Evolutionary conservation across 371 early-diverging fungal species (phyloP), one percentile per base, ranked within the genome.

Genomic region (Apophysomyces elegans): DNA sequence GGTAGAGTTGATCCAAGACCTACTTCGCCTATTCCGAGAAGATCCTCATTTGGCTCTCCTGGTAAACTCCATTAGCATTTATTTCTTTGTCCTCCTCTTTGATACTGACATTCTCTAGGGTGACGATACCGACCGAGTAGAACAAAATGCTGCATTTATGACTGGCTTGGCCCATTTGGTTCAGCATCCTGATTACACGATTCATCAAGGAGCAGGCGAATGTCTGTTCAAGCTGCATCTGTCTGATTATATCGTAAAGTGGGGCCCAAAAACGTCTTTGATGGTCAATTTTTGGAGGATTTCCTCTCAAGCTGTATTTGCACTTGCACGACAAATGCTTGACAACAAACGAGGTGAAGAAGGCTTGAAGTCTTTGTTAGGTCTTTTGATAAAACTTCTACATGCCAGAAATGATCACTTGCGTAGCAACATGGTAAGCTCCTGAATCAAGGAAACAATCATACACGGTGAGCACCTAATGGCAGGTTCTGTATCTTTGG

Each of bases 41-140:
- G 90, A 90, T 70, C 90, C 92, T 1, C 59, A 81, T 35, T 68
- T 93, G 57, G 90, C 88, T 7, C 77, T 91, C 32, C 75, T 83
- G 32, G 90, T 90, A 74, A 76, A 80, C 6, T 12, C 5, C 43
- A 16, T 13, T 63, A 32, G 21, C 61, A 67, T 32, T 32, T n/a
- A 16, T 21, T 37, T 36, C 0, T 57, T 44, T 14, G 11, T 35
- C 9, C 44, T 18, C 16, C 37, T 18, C 37, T 36, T 18, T n/a
- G 18, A 26, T 26, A 26, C 32, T 26, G 32, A 26, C 2, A 26
- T 26, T 43, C 39, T 56, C 13, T 56, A 69, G 69, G 73, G 77
- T 21, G 60, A 72, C 14, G 75, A 71, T 37, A 21, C 21, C 8
- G 75, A 74, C 56, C 62, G 73, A 13, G 70, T 74, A 14, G 90